Percentiles rank a stretch among this genome's conserved stretches.
Conservation (phyloP, 2,329 filamentous ascomycete genomes). For the Fusarium albosuccineum region DNA sequence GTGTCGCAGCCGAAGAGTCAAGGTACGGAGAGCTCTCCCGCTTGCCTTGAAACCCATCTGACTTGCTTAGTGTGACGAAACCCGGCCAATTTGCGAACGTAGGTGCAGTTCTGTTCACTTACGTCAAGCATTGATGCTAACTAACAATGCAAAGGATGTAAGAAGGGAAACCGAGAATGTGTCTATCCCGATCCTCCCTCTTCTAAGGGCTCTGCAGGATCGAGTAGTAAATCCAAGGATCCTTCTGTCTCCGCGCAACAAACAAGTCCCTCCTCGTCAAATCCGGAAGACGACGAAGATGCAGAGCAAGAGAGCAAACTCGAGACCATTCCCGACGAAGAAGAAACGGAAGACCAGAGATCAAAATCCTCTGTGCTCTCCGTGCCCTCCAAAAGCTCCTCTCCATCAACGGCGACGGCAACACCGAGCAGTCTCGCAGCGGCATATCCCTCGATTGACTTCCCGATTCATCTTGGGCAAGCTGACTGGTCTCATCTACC, state of each 20-base stretch:
- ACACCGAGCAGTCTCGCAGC: conserved; percentile 50
- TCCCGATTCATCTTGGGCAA: conserved; percentile 42
- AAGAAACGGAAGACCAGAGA: conserved; percentile 58
- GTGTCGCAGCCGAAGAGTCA: conserved; percentile 89
- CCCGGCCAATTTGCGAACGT: conserved; percentile 86
- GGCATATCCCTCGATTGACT: conserved; percentile 46
- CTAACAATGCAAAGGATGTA: conserved; percentile 74
- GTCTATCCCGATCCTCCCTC: conserved; percentile 82
- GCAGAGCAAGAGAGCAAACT: conserved; percentile 59
- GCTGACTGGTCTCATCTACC: conserved; percentile 71
- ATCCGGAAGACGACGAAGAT: conserved; percentile 64
- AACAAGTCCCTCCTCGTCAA: conserved; percentile 66
- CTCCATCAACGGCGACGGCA: conserved; percentile 64
- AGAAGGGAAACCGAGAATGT: conserved; percentile 92
- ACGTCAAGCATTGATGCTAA: not conserved
- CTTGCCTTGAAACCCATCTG: conserved; percentile 18
- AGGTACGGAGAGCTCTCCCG: conserved; percentile 61
- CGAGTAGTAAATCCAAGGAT: conserved; percentile 55
- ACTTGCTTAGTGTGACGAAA: conserved; percentile 83
- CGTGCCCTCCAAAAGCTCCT: conserved; percentile 61
- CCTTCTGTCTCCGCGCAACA: conserved; percentile 52
- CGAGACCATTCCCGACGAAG: conserved; percentile 68
- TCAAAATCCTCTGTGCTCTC: conserved; percentile 33
- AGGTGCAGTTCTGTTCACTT: conserved; percentile 47
- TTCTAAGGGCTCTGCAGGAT: conserved; percentile 52